Evolutionary conservation across 495 filamentous ascomycete species (phyloP).

Genomic region (Lentithecium fluviatile): DNA sequence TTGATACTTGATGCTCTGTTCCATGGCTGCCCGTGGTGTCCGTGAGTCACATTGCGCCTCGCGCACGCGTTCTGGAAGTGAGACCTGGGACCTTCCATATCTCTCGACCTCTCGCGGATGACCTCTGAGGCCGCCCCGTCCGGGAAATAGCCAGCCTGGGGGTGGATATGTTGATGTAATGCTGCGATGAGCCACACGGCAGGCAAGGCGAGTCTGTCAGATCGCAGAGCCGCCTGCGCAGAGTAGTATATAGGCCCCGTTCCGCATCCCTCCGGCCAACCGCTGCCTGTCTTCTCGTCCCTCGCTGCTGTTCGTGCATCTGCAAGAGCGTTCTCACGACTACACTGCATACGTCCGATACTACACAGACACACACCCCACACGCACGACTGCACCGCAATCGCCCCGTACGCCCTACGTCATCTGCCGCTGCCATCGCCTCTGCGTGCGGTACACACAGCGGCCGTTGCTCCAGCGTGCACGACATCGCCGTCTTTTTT

Average conservation of each 20-base stretch:
- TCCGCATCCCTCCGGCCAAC: constrained; percentile 17
- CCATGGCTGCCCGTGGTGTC: too few species aligned
- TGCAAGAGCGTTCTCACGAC: background rate
- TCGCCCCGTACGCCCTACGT: constrained; percentile 1
- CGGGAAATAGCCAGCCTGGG: constrained; percentile 12
- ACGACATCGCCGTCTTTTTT: background rate
- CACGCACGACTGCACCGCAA: background rate
- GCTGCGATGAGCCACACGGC: constrained; percentile 24
- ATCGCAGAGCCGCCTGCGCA: constrained; percentile 18
- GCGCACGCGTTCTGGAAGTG: constrained; percentile 16
- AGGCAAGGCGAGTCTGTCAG: constrained; percentile 3
- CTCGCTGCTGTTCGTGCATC: background rate
- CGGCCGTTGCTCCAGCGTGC: background rate
- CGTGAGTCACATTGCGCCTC: constrained; percentile 33
- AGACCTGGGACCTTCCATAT: constrained; percentile 21
- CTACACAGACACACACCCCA: background rate
- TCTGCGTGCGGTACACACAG: background rate
- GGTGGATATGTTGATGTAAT: too few species aligned
- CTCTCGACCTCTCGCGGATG: constrained; percentile 17
- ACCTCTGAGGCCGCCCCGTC: constrained; percentile 32
- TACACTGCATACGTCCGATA: background rate
- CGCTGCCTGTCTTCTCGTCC: background rate
- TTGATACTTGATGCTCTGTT: too few species aligned
- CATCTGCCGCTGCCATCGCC: background rate
- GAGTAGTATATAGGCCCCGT: constrained; percentile 8